Evolutionary conservation across 1,284 basidiomycete genomes (phyloP).

Genomic region (Anthracocystis walkeri): DNA sequence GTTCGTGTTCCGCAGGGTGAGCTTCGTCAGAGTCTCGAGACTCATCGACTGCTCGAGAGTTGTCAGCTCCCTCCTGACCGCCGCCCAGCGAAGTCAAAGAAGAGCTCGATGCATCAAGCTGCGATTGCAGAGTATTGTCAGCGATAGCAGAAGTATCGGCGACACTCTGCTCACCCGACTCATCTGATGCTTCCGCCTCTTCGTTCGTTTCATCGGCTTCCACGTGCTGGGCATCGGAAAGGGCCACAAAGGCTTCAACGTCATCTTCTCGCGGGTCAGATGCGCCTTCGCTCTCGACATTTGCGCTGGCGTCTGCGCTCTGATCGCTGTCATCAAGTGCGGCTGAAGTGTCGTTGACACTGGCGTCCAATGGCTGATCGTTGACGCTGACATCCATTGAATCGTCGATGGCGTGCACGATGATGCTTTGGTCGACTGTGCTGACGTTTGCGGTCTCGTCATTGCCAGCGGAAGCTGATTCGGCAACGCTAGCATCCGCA

Average conservation of each 20-base stretch:
- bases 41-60: constrained; percentile 3
- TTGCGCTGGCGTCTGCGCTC: neutral
- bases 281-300: neutral
- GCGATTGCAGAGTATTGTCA: neutral
- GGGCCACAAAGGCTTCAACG: neutral
- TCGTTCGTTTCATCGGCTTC: neutral
- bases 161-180: neutral
- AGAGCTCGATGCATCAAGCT: neutral
- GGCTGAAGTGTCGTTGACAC: constrained; percentile 1
- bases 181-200: neutral
- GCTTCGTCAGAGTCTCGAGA: neutral
- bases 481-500: neutral
- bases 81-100: neutral
- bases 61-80: constrained; percentile 5
- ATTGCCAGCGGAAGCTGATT: neutral
- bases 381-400: constrained; percentile 3
- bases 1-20: neutral
- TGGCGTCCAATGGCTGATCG: neutral
- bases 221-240: neutral
- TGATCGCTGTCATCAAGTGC: constrained; percentile 3
- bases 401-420: neutral
- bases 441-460: constrained; percentile 6
- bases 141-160: neutral
- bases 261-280: neutral
- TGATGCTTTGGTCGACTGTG: constrained; percentile 11